Evolutionary conservation across 768 basidiomycete species (phyloP).

Genomic region (Chlorophyllum brunneum): DNA sequence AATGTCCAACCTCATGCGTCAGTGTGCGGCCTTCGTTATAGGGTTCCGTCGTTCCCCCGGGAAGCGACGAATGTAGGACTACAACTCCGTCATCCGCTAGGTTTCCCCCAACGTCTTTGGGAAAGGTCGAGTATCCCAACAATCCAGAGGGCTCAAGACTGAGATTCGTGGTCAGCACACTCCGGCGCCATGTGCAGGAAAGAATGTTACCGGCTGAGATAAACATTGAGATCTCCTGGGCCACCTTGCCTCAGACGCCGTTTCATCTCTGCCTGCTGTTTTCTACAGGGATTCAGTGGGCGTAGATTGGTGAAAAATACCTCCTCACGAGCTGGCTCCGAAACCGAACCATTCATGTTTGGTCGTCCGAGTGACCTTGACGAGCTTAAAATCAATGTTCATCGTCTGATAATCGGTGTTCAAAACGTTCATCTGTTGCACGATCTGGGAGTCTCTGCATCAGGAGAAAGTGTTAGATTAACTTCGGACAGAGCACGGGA

Average conservation of each 20-base stretch:
- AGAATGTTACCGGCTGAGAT: constrained; percentile 29
- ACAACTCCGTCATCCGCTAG: constrained; percentile 38
- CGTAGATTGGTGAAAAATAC: constrained; percentile 5
- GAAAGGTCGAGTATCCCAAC: constrained; percentile 43
- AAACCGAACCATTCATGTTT: constrained; percentile 39
- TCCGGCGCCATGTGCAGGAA: neutral
- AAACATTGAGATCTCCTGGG: constrained; percentile 34
- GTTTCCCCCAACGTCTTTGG: constrained; percentile 24
- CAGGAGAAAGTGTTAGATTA: neutral
- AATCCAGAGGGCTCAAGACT: constrained; percentile 26
- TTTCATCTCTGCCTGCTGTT: constrained; percentile 35
- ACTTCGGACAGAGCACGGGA: neutral
- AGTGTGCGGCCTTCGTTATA: constrained; percentile 36
- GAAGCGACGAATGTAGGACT: constrained; percentile 24
- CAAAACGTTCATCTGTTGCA: constrained; percentile 33
- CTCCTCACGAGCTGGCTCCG: constrained; percentile 30
- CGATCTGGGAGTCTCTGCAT: constrained; percentile 26
- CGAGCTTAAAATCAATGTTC: constrained; percentile 33
- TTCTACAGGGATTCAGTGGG: neutral
- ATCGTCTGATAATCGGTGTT: constrained; percentile 32
- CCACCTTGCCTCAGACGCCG: constrained; percentile 31
- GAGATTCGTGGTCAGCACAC: constrained; percentile 20
- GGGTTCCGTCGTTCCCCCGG: constrained; percentile 28
- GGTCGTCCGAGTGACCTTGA: constrained; percentile 26
- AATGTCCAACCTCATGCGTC: constrained; percentile 45